Base-by-base conservation (phyloP, 352 stramenopile species). In the Peronospora destructor region DNA sequence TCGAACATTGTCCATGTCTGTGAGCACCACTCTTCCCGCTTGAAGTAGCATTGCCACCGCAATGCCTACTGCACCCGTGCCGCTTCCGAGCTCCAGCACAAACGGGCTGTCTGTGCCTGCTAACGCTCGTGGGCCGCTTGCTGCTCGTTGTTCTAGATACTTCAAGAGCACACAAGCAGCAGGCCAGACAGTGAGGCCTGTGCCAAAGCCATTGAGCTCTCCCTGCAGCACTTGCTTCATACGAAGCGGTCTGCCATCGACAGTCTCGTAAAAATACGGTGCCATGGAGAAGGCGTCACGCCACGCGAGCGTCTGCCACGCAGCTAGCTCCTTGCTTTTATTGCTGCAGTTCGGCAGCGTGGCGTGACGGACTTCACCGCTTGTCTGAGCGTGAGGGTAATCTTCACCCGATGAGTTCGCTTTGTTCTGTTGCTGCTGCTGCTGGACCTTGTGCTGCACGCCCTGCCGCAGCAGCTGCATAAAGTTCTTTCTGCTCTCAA, bases 21-120 rank as follows among this genome's bases (percentile, higher is more conserved):
- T 97, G 46, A 96, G 73, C 36, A 94, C 74, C 8, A 97, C 91
- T 35, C 73, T 64, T 8, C 63, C 59, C 33, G 56, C 53, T 14
- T 76, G 79, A 35, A 90, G 80, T 13, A 98, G 71, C 59, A 96
- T 82, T 4, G 79, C 84, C 4, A 84, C 82, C 1, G 85, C 89
- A 33, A 98, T 80, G 8, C 85, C 89, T 26, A 95, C 91, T 0
- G 93, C 77, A 9, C 92, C 91, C 0, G 94, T 97, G 29, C 93
- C 91, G 33, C 83, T 87, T 29, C 92, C 94, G 4, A 98, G 64
- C 64, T 98, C 92, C 13, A 96, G 56, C 17, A 97, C 73, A 14
- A 75, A 74, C 3, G 61, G 49, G n/a, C 56, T 38, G 17, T 57
- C 40, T 2, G 49, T 57, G 34, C 45, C 23, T 29, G 23, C 37